Evolutionary conservation across 352 stramenopile species (phyloP), one percentile per base, ranked within the genome.

Genomic region (Saprolegnia diclina): DNA sequence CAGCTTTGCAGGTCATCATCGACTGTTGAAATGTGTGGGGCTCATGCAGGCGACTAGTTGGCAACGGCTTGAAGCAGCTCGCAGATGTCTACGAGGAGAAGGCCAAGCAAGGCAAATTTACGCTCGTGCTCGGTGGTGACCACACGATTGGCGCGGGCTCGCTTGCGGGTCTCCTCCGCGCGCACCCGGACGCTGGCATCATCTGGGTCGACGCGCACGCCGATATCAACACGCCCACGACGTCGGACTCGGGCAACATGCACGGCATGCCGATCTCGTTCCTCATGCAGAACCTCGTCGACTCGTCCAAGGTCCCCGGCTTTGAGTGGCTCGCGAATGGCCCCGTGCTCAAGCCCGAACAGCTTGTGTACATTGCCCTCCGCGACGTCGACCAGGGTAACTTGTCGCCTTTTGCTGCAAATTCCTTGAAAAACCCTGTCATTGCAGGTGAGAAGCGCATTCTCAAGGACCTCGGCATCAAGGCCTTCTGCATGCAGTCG

Each of bases 131-230:
- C 24, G 96, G 96, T 64, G 96, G 95, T 24, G 95, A 99, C 82
- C 96, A 99, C 82, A 98, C 89, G 16, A 97, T 98, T 74, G 92
- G 89, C 40, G 81, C 95, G 10, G 96, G 95, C 35, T 97, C 88
- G 56, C 78, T 99, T 18, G 89, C 94, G 0, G 95, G 93, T 37
- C 73, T 98, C 64, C 81, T 99, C 32, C 83, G 79, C 26, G 87
- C 89, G 38, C 80, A 94, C 73, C 95, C 95, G 5, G 81, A 98
- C 65, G 94, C 94, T 10, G 93, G 94, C 45, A 81, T 99, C 46
- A 97, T 99, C 75, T 99, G 96, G 96, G 94, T 99, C 42, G 96
- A 99, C 74, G 96, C 96, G 6, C 96, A 99, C 80, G 96, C 95
- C 48, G 96, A 99, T 82, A 94, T 98, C 70, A 99, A 99, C 82